Base-by-base conservation (phyloP, 805 yeast genomes). In the Yamadazyma ubonensis region DNA sequence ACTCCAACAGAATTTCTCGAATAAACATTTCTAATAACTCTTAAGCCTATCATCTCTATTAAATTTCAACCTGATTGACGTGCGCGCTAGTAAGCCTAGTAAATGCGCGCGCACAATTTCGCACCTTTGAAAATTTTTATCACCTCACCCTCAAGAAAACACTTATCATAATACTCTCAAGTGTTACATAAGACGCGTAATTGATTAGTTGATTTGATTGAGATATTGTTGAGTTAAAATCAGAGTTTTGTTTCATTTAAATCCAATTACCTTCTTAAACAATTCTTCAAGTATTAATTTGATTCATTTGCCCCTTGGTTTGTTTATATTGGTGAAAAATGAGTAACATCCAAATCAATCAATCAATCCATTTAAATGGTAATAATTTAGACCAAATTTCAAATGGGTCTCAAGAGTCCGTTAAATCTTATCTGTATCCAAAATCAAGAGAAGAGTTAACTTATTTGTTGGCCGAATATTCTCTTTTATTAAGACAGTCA, bases 381-480 rank as follows among this genome's bases (percentile, higher is more conserved):
- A 14, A 22, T 22, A n/a, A n/a, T n/a, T n/a, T n/a, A n/a, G n/a
- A 11, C 30, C 27, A 23, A 27, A 6, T 14, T 14, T 10, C 26
- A 5, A 23, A 23, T 23, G 26, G 26, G n/a, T 23, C 26, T 9
- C 11, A 27, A 6, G 26, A 23, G 7, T 8, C n/a, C 6, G 27
- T 21, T 19, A 36, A 28, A 14, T 21, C 17, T 5, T 38, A 38
- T 29, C 32, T 11, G 18, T 32, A 19, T n/a, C 41, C 41, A n/a
- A 44, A 45, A 23, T 42, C 61, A 5, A 58, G 52, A 43, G 51
- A 52, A 28, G 58, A 63, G 20, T 52, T 64, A 29, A 49, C 41
- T 33, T 54, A 46, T 16, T 41, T 64, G 10, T 49, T 64, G 22
- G 50, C 49, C n/a, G 55, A 55, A 20, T 64, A 63, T 34, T 29